These are phyloP conservation scores for Gentiana macrophylla DNA, from an alignment of 257 asterid species.

Conservation along the genomic window DNA sequence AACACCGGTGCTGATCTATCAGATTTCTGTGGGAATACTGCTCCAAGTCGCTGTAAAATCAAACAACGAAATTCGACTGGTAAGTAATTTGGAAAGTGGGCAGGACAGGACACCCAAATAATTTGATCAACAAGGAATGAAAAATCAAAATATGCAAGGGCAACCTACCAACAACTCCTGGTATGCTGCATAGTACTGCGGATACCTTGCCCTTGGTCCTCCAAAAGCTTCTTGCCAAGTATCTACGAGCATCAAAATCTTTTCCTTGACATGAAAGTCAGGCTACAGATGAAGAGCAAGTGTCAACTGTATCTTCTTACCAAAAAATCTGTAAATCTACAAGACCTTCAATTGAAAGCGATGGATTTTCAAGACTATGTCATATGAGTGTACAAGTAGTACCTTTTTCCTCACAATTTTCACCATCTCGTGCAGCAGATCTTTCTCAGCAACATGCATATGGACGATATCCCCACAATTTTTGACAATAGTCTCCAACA, in stretches of 20 bases:
- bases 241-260: conserved; percentile 86
- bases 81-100: not conserved
- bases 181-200: conserved; percentile 87
- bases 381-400: conserved; percentile 8
- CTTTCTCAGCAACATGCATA: conserved; percentile 45
- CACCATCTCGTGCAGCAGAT: conserved; percentile 41
- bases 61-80: not conserved
- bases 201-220: conserved; percentile 87
- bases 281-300: conserved; percentile 56
- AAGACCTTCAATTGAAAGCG: not conserved
- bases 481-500: conserved; percentile 42
- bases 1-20: conserved; percentile 84
- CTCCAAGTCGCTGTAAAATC: conserved; percentile 79
- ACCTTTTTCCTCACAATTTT: conserved; percentile 62
- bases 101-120: not conserved
- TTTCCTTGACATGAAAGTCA: conserved; percentile 94
- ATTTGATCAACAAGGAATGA: conserved; percentile 11
- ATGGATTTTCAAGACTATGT: not conserved
- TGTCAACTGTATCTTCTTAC: conserved; percentile 11
- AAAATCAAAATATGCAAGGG: conserved; percentile 6
- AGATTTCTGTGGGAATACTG: conserved; percentile 90
- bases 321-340: not conserved
- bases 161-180: conserved; percentile 75
- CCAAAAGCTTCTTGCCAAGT: conserved; percentile 99
- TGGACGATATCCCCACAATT: conserved; percentile 46